A percentile compares a stretch with the other conserved stretches of the same genome.
Evolutionary conservation across 176 grass and related monocot genomes (phyloP).

Genomic region (Aegilops tauschii): DNA sequence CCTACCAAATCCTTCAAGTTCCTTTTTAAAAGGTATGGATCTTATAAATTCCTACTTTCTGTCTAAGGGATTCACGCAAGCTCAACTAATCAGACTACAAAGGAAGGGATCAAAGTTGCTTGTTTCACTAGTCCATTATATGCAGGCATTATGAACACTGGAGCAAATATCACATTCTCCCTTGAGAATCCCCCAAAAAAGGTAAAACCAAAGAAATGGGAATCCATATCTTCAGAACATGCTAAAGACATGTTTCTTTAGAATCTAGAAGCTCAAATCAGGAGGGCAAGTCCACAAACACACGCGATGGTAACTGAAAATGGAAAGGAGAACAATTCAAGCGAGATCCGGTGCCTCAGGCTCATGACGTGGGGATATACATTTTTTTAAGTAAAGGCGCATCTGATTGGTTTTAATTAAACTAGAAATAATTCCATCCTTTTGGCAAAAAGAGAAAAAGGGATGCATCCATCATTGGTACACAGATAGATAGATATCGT

Average conservation of each 20-base stretch:
- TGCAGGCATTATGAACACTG: background rate
- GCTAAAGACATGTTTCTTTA: slow-evolving; percentile 21
- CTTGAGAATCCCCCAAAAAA: background rate
- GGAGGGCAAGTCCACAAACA: slow-evolving; percentile 15
- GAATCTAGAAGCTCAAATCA: slow-evolving; percentile 29
- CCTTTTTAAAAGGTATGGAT: background rate
- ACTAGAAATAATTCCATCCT: slow-evolving; percentile 36
- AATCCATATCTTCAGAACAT: slow-evolving; percentile 32
- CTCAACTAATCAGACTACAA: slow-evolving; percentile 8
- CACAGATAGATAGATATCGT: slow-evolving; percentile 36
- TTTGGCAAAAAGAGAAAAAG: slow-evolving; percentile 50
- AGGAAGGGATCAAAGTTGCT: background rate
- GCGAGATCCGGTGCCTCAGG: slow-evolving; percentile 39
- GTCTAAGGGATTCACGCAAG: background rate
- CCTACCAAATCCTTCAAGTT: slow-evolving; percentile 18
- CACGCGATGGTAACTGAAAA: slow-evolving; percentile 35
- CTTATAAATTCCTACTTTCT: background rate
- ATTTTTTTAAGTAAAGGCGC: slow-evolving; percentile 29
- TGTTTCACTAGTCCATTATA: background rate
- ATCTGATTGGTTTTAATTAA: slow-evolving; percentile 33
- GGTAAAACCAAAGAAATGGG: background rate
- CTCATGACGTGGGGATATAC: slow-evolving; percentile 27
- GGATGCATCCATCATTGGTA: slow-evolving; percentile 40
- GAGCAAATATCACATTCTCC: background rate
- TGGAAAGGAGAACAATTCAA: slow-evolving; percentile 34